phyloP scores from a whole-genome alignment of 78 protist genomes.

The Dictyostelium purpureum region DNA sequence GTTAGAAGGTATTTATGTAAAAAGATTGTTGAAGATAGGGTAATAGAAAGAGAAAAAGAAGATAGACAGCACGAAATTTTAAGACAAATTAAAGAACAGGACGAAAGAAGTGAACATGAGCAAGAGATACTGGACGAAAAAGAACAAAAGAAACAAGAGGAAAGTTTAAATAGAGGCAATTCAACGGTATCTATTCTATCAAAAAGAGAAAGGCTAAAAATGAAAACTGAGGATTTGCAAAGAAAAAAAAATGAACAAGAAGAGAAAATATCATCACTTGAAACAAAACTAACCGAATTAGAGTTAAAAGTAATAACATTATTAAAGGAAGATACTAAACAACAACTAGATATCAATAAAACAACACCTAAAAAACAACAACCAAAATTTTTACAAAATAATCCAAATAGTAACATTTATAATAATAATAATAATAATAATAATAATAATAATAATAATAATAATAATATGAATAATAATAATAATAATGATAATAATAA shows the following conservation, averaged over 20 bases:
- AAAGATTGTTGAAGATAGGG: background rate
- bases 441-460: background rate
- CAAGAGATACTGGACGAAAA: background rate
- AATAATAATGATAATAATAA: background rate
- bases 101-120: background rate
- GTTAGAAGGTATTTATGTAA: conserved; percentile 1
- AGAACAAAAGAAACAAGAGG: background rate
- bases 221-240: background rate
- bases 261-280: background rate
- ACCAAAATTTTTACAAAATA: background rate
- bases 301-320: background rate
- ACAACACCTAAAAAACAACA: background rate
- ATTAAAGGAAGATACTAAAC: background rate
- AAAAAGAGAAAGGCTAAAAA: background rate
- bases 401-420: background rate
- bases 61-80: background rate
- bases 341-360: background rate
- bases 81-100: no score
- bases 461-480: background rate
- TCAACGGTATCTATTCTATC: background rate
- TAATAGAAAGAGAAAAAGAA: background rate
- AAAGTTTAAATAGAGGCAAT: background rate
- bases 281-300: no score
- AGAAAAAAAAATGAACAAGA: background rate
- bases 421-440: background rate